Evolutionary conservation across 1,284 basidiomycete species (phyloP).

Genomic region (Macrocybe sp.): DNA sequence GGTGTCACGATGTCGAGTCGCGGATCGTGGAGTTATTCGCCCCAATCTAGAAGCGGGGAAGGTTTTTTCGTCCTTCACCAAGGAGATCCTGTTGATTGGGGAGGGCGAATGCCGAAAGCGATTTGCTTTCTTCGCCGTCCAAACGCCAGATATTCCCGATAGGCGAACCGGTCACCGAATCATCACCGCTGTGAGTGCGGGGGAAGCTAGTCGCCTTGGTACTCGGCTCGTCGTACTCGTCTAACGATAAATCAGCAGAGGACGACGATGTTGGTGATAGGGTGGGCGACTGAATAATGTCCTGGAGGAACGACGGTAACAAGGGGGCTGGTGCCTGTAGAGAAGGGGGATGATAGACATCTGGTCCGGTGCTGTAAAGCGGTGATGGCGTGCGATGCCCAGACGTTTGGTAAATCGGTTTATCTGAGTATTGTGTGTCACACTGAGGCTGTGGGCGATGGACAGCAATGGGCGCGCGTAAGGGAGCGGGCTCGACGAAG

Average conservation of each 20-base stretch:
- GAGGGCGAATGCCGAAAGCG: constrained; percentile 37
- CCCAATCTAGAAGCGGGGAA: background rate
- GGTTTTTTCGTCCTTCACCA: constrained; percentile 20
- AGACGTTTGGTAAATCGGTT: constrained; percentile 67
- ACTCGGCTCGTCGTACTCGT: constrained; percentile 41
- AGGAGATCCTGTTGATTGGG: constrained; percentile 25
- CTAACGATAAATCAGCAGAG: constrained; percentile 58
- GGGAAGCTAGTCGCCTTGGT: constrained; percentile 18
- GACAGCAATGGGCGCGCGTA: constrained; percentile 27
- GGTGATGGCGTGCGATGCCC: constrained; percentile 32
- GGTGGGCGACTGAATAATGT: constrained; percentile 62
- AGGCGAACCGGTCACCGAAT: constrained; percentile 23
- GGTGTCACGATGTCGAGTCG: constrained; percentile 8
- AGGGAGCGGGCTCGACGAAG: constrained; percentile 29
- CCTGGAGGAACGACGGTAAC: constrained; percentile 68
- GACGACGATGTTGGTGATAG: constrained; percentile 58
- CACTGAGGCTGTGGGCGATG: constrained; percentile 46
- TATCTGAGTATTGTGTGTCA: constrained; percentile 35
- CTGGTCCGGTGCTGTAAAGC: constrained; percentile 30
- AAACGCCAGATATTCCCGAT: constrained; percentile 58
- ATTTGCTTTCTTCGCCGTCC: constrained; percentile 57
- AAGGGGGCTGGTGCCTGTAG: constrained; percentile 42
- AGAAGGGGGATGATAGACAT: constrained; percentile 19
- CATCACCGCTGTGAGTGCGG: constrained; percentile 18
- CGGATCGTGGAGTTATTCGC: no score